These are phyloP conservation scores for Thalassiosira hispida DNA, from an alignment of 352 stramenopile genomes.

Conservation along the genomic window DNA sequence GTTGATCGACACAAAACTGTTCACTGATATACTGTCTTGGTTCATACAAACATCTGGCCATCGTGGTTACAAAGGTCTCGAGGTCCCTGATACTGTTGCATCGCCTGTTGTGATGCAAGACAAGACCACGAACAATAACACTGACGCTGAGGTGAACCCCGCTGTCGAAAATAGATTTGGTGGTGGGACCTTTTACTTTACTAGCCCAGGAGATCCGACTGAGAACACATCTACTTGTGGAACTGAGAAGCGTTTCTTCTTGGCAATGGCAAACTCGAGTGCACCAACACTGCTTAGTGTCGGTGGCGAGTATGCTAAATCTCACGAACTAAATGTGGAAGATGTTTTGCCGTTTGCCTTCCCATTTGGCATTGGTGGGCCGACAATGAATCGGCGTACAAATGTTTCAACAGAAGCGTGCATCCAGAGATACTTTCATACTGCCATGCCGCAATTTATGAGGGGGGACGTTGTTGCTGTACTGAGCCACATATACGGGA, in stretches of 20 bases:
- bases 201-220: constrained; percentile 17
- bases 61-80: constrained; percentile 18
- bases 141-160: constrained; percentile 9
- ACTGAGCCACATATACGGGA: constrained; percentile 19
- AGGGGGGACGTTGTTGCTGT: constrained; percentile 11
- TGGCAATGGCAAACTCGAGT: constrained; percentile 4
- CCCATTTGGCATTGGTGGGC: constrained; percentile 20
- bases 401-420: constrained; percentile 4
- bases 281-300: constrained; percentile 6
- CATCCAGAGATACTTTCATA: neutral
- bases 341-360: constrained; percentile 19
- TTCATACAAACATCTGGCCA: constrained; percentile 28
- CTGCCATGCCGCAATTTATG: constrained; percentile 27
- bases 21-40: constrained; percentile 32
- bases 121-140: constrained; percentile 20
- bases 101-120: constrained; percentile 21
- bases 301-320: constrained; percentile 22
- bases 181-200: constrained; percentile 33
- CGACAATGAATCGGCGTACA: constrained; percentile 6
- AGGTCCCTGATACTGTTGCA: constrained; percentile 18
- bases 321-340: constrained; percentile 14
- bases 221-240: constrained; percentile 10
- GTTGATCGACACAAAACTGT: constrained; percentile 22
- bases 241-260: neutral
- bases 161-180: constrained; percentile 18